These are phyloP conservation scores for Calocybe gangraenosa DNA, from an alignment of 768 basidiomycete species.

Conservation along the genomic window DNA sequence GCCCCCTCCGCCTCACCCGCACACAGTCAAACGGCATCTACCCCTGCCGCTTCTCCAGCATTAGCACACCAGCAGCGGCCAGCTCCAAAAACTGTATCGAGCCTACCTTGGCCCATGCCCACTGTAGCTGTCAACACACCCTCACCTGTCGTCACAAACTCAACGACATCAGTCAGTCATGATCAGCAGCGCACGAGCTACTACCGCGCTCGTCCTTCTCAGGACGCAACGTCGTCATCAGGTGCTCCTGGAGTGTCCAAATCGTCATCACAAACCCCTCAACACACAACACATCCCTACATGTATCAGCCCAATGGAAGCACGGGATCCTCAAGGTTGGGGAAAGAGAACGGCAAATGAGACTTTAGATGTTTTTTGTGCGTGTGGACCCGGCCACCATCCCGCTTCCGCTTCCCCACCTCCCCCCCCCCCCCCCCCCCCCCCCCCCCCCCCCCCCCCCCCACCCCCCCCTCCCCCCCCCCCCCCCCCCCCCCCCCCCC, in stretches of 20 bases:
- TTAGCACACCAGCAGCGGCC: constrained; percentile 38
- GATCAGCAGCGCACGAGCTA: constrained; percentile 49
- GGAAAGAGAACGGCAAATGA: constrained; percentile 30
- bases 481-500: no score
- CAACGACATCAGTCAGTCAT: constrained; percentile 22
- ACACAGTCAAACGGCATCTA: constrained; percentile 37
- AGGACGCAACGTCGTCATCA: constrained; percentile 7
- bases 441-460: no score
- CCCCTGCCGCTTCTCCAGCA: constrained; percentile 52
- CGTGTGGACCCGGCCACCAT: no score
- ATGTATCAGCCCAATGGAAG: constrained; percentile 43
- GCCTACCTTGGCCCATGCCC: constrained; percentile 69
- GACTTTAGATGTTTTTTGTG: neutral
- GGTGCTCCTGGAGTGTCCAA: constrained; percentile 1
- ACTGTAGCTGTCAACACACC: constrained; percentile 59
- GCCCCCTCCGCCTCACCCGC: constrained; percentile 32
- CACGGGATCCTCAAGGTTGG: constrained; percentile 17
- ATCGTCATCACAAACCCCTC: neutral
- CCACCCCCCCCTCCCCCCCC: no score
- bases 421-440: no score
- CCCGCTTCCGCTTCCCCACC: no score
- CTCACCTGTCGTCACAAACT: constrained; percentile 48
- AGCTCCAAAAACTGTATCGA: constrained; percentile 19
- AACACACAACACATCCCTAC: constrained; percentile 30
- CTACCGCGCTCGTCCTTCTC: constrained; percentile 45